These are phyloP conservation scores for Pseudopithomyces chartarum DNA, from an alignment of 2,329 filamentous ascomycete species.

Conservation along the genomic window DNA sequence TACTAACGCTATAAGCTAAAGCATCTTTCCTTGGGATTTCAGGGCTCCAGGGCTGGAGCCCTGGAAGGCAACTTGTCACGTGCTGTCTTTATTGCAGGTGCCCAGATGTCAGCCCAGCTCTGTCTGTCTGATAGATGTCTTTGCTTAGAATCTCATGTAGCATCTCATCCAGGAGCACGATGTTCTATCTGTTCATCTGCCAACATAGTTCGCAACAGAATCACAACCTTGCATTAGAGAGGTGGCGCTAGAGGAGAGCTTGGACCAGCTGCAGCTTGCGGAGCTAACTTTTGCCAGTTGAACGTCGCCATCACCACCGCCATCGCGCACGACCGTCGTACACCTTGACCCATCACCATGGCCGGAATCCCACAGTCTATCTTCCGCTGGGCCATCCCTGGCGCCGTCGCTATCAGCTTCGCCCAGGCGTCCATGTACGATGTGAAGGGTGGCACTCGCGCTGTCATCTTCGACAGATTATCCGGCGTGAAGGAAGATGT, in stretches of 20 bases:
- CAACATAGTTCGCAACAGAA: too few relatives aligned
- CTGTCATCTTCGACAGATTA: conserved; percentile 96
- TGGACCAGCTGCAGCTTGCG: background rate
- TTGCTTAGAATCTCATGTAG: too few relatives aligned
- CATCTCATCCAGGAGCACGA: too few relatives aligned
- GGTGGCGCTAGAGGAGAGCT: background rate
- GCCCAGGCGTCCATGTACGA: conserved; percentile 89
- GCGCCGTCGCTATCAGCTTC: conserved; percentile 69
- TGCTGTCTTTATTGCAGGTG: too few relatives aligned
- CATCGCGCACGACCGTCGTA: conserved; percentile 5
- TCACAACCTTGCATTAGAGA: background rate
- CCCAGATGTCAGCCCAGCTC: too few relatives aligned
- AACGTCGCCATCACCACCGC: conserved; percentile 11
- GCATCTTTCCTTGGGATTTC: too few relatives aligned
- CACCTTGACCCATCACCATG: conserved; percentile 24
- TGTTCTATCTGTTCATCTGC: too few relatives aligned
- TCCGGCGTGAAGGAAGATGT: conserved; percentile 91
- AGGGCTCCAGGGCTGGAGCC: too few relatives aligned
- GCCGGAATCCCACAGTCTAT: conserved; percentile 38
- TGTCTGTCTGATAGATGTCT: too few relatives aligned
- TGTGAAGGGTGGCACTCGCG: conserved; percentile 90
- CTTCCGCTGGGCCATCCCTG: conserved; percentile 69
- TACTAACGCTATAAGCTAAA: too few relatives aligned
- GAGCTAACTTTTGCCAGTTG: conserved; percentile 12
- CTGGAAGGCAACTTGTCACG: too few relatives aligned